Percentiles rank a stretch among this genome's conserved stretches.
phyloP scores from a whole-genome alignment of 306 rosid genomes.

The Oemleria cerasiformis region DNA sequence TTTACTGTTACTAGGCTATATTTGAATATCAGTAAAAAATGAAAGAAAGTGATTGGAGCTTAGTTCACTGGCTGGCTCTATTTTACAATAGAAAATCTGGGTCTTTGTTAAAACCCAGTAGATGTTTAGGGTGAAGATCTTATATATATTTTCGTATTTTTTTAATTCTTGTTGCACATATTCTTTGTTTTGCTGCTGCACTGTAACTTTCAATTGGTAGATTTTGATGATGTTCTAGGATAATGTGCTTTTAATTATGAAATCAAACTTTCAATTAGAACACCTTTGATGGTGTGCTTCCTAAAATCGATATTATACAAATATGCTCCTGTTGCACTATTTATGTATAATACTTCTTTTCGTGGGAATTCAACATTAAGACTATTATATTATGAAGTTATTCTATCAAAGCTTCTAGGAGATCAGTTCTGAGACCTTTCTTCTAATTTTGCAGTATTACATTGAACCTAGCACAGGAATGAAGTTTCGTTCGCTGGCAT shows the following conservation, averaged over 20 bases:
- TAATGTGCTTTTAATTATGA: too few relatives aligned
- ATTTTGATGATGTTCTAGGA: neutral
- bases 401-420: neutral
- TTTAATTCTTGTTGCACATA: neutral
- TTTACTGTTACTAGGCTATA: neutral
- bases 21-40: neutral
- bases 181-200: neutral
- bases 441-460: constrained; percentile 44
- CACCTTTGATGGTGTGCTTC: too few relatives aligned
- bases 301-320: neutral
- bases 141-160: neutral
- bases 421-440: neutral
- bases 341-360: neutral
- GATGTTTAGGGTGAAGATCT: neutral
- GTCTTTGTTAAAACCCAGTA: neutral
- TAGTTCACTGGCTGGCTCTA: neutral
- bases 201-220: neutral
- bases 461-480: constrained; percentile 46
- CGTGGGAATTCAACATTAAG: neutral
- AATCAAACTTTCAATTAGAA: too few relatives aligned
- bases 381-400: neutral
- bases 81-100: neutral
- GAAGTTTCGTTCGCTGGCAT: constrained; percentile 52
- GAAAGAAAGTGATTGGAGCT: neutral
- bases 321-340: neutral